A percentile compares a stretch with the other conserved stretches of the same genome.
Evolutionary conservation across 371 early-diverging fungal species (phyloP).

Genomic region (Mucor piriformis): DNA sequence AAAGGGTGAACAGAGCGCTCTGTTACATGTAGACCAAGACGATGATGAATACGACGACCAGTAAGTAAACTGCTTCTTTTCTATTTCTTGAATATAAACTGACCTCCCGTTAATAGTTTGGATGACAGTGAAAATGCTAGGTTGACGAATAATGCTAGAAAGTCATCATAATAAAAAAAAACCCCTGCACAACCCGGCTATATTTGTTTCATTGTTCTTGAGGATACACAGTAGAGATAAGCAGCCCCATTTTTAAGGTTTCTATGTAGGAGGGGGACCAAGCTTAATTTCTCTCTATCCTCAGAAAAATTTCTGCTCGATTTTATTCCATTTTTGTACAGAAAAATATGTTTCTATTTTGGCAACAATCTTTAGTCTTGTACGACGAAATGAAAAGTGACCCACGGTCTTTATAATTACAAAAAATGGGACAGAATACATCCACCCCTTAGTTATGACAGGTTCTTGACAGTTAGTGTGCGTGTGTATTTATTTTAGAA

Average conservation of each 20-base stretch:
- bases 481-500: no score
- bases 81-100: no score
- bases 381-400: no score
- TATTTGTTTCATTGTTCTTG: not conserved
- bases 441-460: no score
- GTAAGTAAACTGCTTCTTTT: constrained; percentile 30
- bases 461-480: no score
- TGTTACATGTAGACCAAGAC: constrained; percentile 38
- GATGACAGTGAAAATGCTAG: constrained; percentile 43
- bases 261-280: no score
- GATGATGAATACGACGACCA: constrained; percentile 39
- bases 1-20: constrained; percentile 28
- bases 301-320: not conserved
- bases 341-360: no score
- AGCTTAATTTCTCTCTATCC: no score
- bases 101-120: constrained; percentile 36
- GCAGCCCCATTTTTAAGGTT: no score
- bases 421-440: no score
- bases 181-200: not conserved
- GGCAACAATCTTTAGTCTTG: no score
- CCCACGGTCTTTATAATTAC: no score
- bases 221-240: not conserved
- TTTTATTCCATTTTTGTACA: not conserved
- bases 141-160: constrained; percentile 43
- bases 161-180: constrained; percentile 10